Evolutionary conservation across 2,329 filamentous ascomycete genomes (phyloP), one percentile per base, ranked within the genome.

Genomic region (Colletotrichum camelliae): DNA sequence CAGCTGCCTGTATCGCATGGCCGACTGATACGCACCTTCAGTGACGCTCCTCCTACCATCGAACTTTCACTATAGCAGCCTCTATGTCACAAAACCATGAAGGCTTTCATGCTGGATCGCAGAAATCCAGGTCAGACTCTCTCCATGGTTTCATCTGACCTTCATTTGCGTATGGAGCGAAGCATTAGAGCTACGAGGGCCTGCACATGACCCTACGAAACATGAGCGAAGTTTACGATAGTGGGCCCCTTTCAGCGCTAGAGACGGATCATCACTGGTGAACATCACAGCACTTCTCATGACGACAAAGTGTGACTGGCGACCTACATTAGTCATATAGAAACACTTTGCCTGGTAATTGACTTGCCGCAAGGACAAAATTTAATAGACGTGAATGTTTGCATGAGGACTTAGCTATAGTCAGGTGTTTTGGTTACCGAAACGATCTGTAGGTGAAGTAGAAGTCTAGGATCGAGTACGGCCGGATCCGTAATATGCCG

Each of bases 341-440:
- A 48, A n/a, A 48, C 4, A 8, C 39, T 48, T 48, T n/a, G 18
- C 18, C 0, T n/a, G 2, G 3, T 0, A n/a, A n/a, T n/a, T 48
- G 18, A 7, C 18, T 12, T n/a, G 3, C 39, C 9, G 18, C 24
- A 24, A 24, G 2, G 24, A 24, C 24, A 24, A 24, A 24, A 24
- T 24, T 24, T 24, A 24, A 24, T 24, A 24, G 4, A 52, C 7
- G 2, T 52, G 18, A 52, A 52, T 10, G 12, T 24, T 7, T 13
- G 43, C n/a, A 52, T 52, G n/a, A 1, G 43, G 3, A 21, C 1
- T 21, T 52, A 10, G 2, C 43, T 52, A 10, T 7, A 7, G n/a
- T 0, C 10, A 24, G 2, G 4, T 21, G 5, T 7, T 52, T 52
- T 4, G 43, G 43, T 52, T 21, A 13, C n/a, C 43, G n/a, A 21